Evolutionary conservation across 495 filamentous ascomycete genomes (phyloP).

Genomic region (Podospora anserina): DNA sequence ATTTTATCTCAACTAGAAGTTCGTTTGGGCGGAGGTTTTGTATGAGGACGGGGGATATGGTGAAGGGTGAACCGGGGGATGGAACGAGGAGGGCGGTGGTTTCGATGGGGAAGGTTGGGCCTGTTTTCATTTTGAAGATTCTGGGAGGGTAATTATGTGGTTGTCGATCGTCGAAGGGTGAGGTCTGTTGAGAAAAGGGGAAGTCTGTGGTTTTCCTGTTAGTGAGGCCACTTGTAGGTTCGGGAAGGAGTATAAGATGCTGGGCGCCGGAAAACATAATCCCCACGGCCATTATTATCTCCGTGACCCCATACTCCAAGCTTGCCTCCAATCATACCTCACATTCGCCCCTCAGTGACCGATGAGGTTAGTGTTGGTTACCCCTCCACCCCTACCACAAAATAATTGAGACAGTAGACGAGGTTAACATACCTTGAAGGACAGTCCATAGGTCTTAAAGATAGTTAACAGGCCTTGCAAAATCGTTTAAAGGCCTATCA

Average conservation of each 20-base stretch:
- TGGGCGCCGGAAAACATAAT: neutral
- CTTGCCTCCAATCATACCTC: neutral
- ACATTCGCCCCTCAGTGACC: neutral
- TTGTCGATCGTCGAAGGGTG: too few relatives aligned
- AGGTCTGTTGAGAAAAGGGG: too few relatives aligned
- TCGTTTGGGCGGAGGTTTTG: constrained; percentile 33
- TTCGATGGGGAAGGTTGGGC: constrained; percentile 8
- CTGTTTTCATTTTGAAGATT: constrained; percentile 3
- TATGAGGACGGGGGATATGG: constrained; percentile 32
- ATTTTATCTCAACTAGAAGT: constrained; percentile 39
- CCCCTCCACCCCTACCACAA: neutral
- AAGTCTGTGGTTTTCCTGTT: too few relatives aligned
- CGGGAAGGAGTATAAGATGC: neutral
- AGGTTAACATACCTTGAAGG: too few relatives aligned
- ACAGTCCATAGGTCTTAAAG: too few relatives aligned
- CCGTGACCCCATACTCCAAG: neutral
- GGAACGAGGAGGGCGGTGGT: constrained; percentile 27
- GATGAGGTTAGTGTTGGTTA: neutral
- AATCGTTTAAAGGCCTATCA: too few relatives aligned
- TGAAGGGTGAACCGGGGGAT: constrained; percentile 15
- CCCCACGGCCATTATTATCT: neutral
- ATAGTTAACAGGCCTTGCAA: too few relatives aligned
- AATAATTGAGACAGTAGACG: too few relatives aligned
- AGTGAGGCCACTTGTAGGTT: too few relatives aligned
- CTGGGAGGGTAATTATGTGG: too few relatives aligned